Percentiles rank a stretch among this genome's conserved stretches.
Conservation (phyloP, 2,329 filamentous ascomycete species). For the Colletotrichum falcatum region DNA sequence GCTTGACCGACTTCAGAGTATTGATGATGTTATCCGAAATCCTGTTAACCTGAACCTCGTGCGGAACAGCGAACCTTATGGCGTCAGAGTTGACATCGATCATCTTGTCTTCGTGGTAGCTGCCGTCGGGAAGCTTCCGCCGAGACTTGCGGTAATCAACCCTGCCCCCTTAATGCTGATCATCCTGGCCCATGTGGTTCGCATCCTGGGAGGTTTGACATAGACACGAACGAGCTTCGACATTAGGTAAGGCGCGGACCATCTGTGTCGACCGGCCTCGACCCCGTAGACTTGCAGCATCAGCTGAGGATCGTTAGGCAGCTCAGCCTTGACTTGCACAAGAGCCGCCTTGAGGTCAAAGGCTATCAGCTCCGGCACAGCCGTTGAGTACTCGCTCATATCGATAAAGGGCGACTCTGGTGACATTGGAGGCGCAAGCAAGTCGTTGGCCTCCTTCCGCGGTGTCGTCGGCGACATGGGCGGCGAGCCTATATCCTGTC, state of each 20-base stretch:
- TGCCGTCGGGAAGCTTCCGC: constrained; percentile 71
- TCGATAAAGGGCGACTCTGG: constrained; percentile 48
- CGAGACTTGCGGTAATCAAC: constrained; percentile 84
- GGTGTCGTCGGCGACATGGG: constrained; percentile 44
- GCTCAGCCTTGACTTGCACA: constrained; percentile 87
- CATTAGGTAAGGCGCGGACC: constrained; percentile 84
- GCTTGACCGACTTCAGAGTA: constrained; percentile 85
- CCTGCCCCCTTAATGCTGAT: constrained; percentile 85
- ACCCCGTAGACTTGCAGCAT: constrained; percentile 90
- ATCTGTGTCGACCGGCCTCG: constrained; percentile 86
- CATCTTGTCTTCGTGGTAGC: constrained; percentile 78
- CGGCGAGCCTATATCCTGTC: constrained; percentile 51
- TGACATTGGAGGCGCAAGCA: constrained; percentile 54
- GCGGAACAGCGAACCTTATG: constrained; percentile 87
- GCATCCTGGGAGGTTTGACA: constrained; percentile 86
- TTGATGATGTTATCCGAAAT: constrained; percentile 96
- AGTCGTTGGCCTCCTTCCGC: constrained; percentile 46
- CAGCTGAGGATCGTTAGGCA: constrained; percentile 90
- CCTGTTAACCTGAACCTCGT: constrained; percentile 88
- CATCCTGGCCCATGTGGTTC: constrained; percentile 85
- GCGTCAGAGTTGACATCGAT: constrained; percentile 89
- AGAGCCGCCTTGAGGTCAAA: constrained; percentile 85
- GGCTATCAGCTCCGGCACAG: constrained; percentile 75
- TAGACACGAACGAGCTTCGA: constrained; percentile 86
- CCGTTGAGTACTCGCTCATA: constrained; percentile 50